phyloP scores from a whole-genome alignment of 1,284 basidiomycete genomes.

The Sparassis latifolia region DNA sequence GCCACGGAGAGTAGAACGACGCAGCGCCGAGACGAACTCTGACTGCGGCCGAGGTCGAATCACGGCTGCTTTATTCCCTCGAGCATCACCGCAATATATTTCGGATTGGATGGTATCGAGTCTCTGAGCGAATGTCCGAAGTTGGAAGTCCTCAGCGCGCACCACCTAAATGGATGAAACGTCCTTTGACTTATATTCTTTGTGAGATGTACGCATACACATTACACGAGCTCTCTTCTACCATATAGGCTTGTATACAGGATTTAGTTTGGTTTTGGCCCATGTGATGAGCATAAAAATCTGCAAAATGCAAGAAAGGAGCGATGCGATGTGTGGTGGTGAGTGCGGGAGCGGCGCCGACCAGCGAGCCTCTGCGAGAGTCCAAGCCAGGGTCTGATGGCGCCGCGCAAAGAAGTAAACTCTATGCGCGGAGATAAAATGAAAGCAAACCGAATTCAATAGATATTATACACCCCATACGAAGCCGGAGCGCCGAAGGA shows the following conservation, averaged over 20 bases:
- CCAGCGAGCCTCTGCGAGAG: too few species aligned
- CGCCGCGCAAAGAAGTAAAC: background rate
- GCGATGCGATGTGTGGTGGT: background rate
- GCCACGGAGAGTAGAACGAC: slow-evolving; percentile 15
- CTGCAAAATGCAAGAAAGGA: background rate
- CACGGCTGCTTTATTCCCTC: background rate
- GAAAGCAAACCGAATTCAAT: background rate
- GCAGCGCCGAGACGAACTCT: slow-evolving; percentile 36
- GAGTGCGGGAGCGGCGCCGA: too few species aligned
- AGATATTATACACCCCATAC: background rate
- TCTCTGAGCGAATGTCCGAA: too few species aligned
- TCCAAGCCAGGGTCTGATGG: slow-evolving; percentile 1
- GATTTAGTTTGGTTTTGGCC: slow-evolving; percentile 6
- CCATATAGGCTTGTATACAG: slow-evolving; percentile 18
- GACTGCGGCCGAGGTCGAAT: slow-evolving; percentile 3
- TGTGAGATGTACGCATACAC: slow-evolving; percentile 24
- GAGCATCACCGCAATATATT: too few species aligned
- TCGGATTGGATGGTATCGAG: too few species aligned
- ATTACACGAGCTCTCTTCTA: slow-evolving; percentile 27
- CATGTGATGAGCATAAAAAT: slow-evolving; percentile 2
- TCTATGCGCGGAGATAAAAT: background rate
- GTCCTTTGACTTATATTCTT: slow-evolving; percentile 9
- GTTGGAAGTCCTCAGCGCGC: too few species aligned
- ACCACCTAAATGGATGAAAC: background rate
- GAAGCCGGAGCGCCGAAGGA: too few species aligned